Evolutionary conservation across 345 rosid species (phyloP).

Genomic region (Salix arbutifolia): DNA sequence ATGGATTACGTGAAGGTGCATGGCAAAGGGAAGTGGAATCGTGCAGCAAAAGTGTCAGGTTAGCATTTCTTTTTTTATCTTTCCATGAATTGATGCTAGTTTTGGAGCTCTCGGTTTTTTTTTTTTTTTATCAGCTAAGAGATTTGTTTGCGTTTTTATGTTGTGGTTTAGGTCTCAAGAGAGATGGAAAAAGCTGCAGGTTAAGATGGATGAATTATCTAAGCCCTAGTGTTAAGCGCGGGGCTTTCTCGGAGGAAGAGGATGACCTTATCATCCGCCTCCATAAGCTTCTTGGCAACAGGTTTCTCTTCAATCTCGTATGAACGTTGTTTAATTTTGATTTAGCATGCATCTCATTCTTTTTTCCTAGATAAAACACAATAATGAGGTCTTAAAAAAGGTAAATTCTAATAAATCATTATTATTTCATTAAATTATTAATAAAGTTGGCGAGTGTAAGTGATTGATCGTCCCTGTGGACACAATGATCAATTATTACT

Average conservation of each 20-base stretch:
- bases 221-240: slow-evolving; percentile 37
- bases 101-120: not conserved
- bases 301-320: slow-evolving; percentile 13
- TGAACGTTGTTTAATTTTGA: not conserved
- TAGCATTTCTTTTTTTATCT: not conserved
- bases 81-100: not conserved
- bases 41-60: slow-evolving; percentile 50
- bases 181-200: slow-evolving; percentile 45
- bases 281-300: slow-evolving; percentile 40
- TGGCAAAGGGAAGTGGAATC: slow-evolving; percentile 70
- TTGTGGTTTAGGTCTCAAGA: slow-evolving; percentile 24
- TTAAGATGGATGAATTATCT: slow-evolving; percentile 42
- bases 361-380: too few species aligned
- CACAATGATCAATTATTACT: too few species aligned
- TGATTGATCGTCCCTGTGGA: too few species aligned
- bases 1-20: slow-evolving; percentile 45
- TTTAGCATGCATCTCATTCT: not conserved
- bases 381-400: too few species aligned
- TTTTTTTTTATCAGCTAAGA: too few species aligned
- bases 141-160: not conserved
- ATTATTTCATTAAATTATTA: too few species aligned
- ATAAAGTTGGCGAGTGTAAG: too few species aligned
- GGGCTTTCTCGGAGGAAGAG: slow-evolving; percentile 37
- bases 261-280: slow-evolving; percentile 44
- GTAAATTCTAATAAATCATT: too few species aligned